Base-by-base conservation (phyloP, 2,329 filamentous ascomycete genomes). In the Fusarium mexicanum region DNA sequence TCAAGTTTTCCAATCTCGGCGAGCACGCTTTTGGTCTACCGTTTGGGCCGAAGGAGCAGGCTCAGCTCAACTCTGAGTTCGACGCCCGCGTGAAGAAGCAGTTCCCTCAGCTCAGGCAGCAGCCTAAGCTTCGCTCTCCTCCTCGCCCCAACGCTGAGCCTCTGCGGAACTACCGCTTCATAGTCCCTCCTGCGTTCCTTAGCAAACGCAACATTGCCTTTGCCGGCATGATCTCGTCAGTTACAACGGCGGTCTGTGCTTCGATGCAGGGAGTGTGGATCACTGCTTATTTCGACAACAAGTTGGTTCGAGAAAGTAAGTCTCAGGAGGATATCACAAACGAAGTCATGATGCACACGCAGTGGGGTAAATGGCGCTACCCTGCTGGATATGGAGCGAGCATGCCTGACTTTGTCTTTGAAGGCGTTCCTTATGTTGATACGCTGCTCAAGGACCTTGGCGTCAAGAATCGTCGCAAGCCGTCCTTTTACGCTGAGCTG, bases 361-460 rank as follows among this genome's bases (percentile, higher is more conserved):
- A 61, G 1, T 64, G 61, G n/a, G 62, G 62, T 9, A 64, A 64
- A 38, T 64, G 62, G 62, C 37, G 62, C 4, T 64, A 64, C 11
- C 62, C 62, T 37, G 61, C 38, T 14, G 62, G 61, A 2, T 29
- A 47, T 20, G 62, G 62, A 14, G 58, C 62, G 2, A 51, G 29
- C 3, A 18, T 47, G 3, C 58, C 62, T 3, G 62, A 64, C 17
- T 64, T 64, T 8, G 47, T 64, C 3, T 64, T 64, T 14, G 58
- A 64, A 22, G 62, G 58, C 0, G 58, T 64, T 5, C 58, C 62
- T 2, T 63, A 63, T 10, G 47, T 64, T 47, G 58, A 64, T 17
- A 64, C 63, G 62, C 33, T 64, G 31, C 61, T 64, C 37, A 61
- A 61, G 3, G 62, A 64, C 14, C n/a, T 64, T 16, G 58, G 62